phyloP scores from a whole-genome alignment of 1,139 yeast genomes.

The Yamadazyma triangularis region DNA sequence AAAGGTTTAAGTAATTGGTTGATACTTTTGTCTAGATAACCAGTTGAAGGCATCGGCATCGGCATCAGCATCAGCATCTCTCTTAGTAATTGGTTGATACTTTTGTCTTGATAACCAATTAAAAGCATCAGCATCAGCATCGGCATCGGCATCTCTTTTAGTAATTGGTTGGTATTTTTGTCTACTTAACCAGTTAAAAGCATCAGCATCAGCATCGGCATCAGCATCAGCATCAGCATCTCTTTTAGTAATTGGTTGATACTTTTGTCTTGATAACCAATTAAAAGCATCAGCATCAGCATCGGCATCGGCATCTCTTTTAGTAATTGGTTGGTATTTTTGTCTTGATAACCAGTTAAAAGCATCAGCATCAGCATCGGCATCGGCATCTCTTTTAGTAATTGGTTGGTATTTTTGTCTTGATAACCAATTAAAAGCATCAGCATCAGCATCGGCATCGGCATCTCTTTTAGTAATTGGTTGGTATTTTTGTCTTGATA shows the following conservation, averaged over 20 bases:
- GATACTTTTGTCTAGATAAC: slow-evolving; percentile 6
- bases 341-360: slow-evolving; percentile 6
- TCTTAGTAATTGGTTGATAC: slow-evolving; percentile 7
- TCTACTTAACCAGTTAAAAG: slow-evolving; percentile 5
- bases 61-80: slow-evolving; percentile 4
- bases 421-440: slow-evolving; percentile 4
- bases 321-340: slow-evolving; percentile 8
- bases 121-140: slow-evolving; percentile 3
- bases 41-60: slow-evolving; percentile 6
- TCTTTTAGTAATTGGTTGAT: slow-evolving; percentile 8
- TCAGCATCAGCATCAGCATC: slow-evolving; percentile 7
- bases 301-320: slow-evolving; percentile 8
- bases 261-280: slow-evolving; percentile 5
- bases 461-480: slow-evolving; percentile 3
- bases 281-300: slow-evolving; percentile 6
- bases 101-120: slow-evolving; percentile 5
- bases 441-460: slow-evolving; percentile 2
- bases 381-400: slow-evolving; percentile 6
- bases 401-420: slow-evolving; percentile 8
- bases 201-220: slow-evolving; percentile 6
- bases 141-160: too few relatives aligned
- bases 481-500: slow-evolving; percentile 1
- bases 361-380: slow-evolving; percentile 5
- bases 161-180: slow-evolving; percentile 8
- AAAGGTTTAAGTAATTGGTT: slow-evolving; percentile 5